Evolutionary conservation across 2,329 filamentous ascomycete species (phyloP), one percentile per base, ranked within the genome.

Genomic region (Phialemoniopsis sp.): DNA sequence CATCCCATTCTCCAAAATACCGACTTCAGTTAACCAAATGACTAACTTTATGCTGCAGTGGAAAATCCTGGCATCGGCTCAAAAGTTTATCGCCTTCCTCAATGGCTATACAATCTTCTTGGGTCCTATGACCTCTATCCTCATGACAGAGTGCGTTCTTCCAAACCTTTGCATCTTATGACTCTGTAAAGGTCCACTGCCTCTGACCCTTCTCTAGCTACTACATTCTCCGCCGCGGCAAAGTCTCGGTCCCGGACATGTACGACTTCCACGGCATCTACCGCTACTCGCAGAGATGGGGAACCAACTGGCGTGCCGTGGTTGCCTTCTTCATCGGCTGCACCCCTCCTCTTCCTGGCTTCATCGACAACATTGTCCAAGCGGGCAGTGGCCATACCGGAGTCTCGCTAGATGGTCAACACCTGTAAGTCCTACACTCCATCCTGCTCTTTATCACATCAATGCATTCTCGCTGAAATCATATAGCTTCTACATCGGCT

Each of bases 231-330:
- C 36, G 36, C n/a, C 36, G 36, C 15, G 36, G 36, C n/a, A 37
- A 37, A 26, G 36, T 37, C 12, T 32, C 28, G 9, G 36, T 37
- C 13, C 36, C 36, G 13, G 36, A 37, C 28, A 37, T 37, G 36
- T 37, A 37, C 28, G 32, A 37, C 36, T 37, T 37, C 16, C 36
- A 37, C 13, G 36, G 36, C 28, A 37, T 37, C 13, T 37, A 37
- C 28, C 8, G 36, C 12, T 37, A 37, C 36, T 37, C 36, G 26
- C 36, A n/a, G 9, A 37, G 16, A 31, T 37, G 18, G 10, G 36
- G 21, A 15, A 37, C n/a, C 36, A 37, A 37, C 29, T 37, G 36
- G 36, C 36, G 36, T 19, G 36, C 36, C 8, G 36, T 37, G 7
- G 19, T 29, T 17, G 36, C 36, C 7, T 37, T 37, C 36, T 37